These are phyloP conservation scores for Mucor piriformis DNA, from an alignment of 371 early-diverging fungal species.

Conservation along the genomic window DNA sequence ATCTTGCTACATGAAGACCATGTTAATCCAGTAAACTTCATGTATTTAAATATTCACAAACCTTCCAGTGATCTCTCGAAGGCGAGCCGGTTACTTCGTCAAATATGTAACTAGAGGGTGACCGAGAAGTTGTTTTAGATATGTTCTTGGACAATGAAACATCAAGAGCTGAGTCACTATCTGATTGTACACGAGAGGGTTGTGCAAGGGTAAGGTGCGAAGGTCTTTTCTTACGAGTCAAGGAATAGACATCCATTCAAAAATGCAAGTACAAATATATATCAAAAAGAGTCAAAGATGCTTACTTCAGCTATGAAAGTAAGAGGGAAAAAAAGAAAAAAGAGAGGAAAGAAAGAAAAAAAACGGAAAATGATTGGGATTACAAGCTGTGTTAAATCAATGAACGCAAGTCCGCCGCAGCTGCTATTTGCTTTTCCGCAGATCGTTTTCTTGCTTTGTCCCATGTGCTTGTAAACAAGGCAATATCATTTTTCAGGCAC, in stretches of 20 bases:
- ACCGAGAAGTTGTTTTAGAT: conserved; percentile 2
- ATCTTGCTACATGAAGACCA: conserved; percentile 33
- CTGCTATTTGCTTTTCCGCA: too few species aligned
- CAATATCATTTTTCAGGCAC: too few species aligned
- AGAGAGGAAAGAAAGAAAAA: not conserved
- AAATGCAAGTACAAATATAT: not conserved
- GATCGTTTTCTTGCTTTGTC: too few species aligned
- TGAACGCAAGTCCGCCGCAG: conserved; percentile 8
- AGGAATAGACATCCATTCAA: conserved; percentile 63
- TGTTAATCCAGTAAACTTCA: not conserved
- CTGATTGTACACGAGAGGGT: conserved; percentile 29
- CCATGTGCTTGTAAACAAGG: not conserved
- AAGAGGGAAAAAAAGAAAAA: conserved; percentile 3
- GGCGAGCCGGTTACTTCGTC: conserved; percentile 49
- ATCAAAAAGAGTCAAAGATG: not conserved
- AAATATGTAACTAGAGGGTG: conserved; percentile 13
- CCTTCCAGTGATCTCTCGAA: conserved; percentile 53
- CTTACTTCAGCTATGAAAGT: too few species aligned
- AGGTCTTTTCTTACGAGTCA: conserved; percentile 63
- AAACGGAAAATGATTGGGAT: not conserved
- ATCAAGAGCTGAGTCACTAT: conserved; percentile 27
- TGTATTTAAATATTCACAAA: conserved; percentile 8
- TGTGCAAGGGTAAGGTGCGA: conserved; percentile 58
- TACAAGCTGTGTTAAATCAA: not conserved
- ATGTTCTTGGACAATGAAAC: conserved; percentile 13